Evolutionary conservation across 2,329 filamentous ascomycete species (phyloP), one percentile per base, ranked within the genome.

Genomic region (Mycosphaerella sp.): DNA sequence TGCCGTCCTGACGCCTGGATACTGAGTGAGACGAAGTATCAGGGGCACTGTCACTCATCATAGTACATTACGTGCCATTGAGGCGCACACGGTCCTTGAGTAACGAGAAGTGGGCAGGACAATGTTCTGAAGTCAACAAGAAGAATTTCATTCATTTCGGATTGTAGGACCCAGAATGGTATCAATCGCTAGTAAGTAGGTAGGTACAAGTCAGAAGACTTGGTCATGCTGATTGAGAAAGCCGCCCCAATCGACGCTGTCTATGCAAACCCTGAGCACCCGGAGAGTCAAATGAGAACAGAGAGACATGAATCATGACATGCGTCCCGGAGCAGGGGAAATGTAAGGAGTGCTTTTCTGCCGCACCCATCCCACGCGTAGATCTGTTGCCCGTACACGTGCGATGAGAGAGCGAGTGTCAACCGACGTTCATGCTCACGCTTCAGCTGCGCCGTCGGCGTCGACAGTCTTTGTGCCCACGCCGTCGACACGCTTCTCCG

Each of bases 401-500:
- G 14, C 17, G 12, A 31, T 29, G 10, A 38, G 31, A 23, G 48
- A 10, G 10, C 26, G 6, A 26, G n/a, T 14, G 21, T 44, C 17
- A 21, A 21, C 41, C 9, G 6, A 26, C 6, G 26, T 26, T 31
- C 3, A 21, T 32, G 44, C 44, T 23, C 29, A 29, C 0, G 29
- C 29, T 29, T 44, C 32, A 6, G 32, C 41, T 17, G 45, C 48
- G n/a, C 40, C 40, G 3, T 34, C 40, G n/a, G 48, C 40, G 2
- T 44, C 40, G 42, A 14, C 40, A 23, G 21, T 14, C 14, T 52
- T 55, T 14, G 66, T 68, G 48, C 67, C 67, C 11, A 68, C 67
- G 49, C 67, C 67, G 45, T 68, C 65, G 40, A 58, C 66, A 48
- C 62, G 62, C 51, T 57, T 59, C 43, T 64, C 63, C n/a, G 39